phyloP scores from a whole-genome alignment of 495 filamentous ascomycete species.

The Copromyces sp. region DNA sequence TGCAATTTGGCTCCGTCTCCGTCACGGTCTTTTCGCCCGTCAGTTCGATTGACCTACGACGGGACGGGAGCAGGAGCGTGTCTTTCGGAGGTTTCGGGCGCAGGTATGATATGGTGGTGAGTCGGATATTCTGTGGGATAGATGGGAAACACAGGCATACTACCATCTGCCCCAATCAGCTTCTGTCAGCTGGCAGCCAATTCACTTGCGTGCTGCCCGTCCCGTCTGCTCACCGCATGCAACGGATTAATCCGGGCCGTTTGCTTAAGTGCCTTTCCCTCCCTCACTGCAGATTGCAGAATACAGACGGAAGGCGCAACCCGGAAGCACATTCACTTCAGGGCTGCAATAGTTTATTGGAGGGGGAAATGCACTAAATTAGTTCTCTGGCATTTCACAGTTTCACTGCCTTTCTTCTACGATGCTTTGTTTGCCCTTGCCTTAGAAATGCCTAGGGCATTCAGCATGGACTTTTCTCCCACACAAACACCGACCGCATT shows the following conservation, averaged over 20 bases:
- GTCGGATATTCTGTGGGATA: background rate
- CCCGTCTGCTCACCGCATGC: background rate
- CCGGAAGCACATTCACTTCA: background rate
- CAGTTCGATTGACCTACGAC: background rate
- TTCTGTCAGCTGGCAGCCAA: background rate
- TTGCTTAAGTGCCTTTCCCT: background rate
- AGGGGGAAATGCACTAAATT: too few relatives aligned
- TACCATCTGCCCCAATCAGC: background rate
- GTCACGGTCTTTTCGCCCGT: background rate
- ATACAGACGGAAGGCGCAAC: background rate
- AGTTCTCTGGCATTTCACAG: too few relatives aligned
- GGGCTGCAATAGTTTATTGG: background rate
- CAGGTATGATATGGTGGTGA: background rate
- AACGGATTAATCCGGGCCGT: background rate
- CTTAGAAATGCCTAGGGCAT: background rate
- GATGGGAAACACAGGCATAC: background rate
- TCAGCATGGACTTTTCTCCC: background rate
- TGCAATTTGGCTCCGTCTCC: background rate
- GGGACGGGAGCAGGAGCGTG: background rate
- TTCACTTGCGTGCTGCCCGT: background rate
- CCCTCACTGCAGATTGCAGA: background rate
- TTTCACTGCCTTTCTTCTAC: background rate
- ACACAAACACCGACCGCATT: background rate
- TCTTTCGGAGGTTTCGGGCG: background rate
- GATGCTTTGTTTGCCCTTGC: background rate